Evolutionary conservation across 1,284 basidiomycete genomes (phyloP), one percentile per base, ranked within the genome.

Genomic region (Wallemia ichthyophaga): DNA sequence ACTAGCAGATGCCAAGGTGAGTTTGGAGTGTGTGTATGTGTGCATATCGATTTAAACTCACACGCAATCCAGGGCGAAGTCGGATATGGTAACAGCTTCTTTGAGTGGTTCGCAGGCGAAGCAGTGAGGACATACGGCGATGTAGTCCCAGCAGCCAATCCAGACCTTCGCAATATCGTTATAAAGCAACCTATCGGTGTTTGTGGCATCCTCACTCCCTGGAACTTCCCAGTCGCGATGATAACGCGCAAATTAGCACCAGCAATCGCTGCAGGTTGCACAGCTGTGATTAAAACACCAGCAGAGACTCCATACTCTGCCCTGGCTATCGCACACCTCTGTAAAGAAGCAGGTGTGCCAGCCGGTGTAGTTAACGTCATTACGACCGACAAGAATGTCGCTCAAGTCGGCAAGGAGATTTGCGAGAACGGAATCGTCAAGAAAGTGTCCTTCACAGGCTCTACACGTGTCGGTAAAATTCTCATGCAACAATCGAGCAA

Each of bases 201-300:
- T 11, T 64, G 67, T 64, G n/a, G 67, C 37, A 48, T 48, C 5
- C 60, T 7, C 58, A 59, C 48, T 59, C 61, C 26, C 24, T 62
- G 70, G 85, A 89, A 91, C 70, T 92, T 94, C 72, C 88, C 88
- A 5, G 87, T 84, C 24, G 89, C 87, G 0, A 94, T 94, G 83
- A 84, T 88, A 57, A 85, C 84, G 0, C 81, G 87, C 23, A 92
- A 92, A 69, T 72, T 91, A 15, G 85, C 79, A 19, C 82, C 88
- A 26, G 87, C 87, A 17, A 78, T 98, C 19, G 86, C 89, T 9
- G 89, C 89, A 19, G 94, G 94, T 25, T 98, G 94, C 70, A 96
- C 92, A 0, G 77, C 81, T 1, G 91, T 99, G 59, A 80, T 96
- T 70, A 98, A 99, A 68, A 89, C 91, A 1, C 83, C 94, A 1